Evolutionary conservation across 805 yeast species (phyloP), one percentile per base, ranked within the genome.

Genomic region (Kazachstania kunashirensis): DNA sequence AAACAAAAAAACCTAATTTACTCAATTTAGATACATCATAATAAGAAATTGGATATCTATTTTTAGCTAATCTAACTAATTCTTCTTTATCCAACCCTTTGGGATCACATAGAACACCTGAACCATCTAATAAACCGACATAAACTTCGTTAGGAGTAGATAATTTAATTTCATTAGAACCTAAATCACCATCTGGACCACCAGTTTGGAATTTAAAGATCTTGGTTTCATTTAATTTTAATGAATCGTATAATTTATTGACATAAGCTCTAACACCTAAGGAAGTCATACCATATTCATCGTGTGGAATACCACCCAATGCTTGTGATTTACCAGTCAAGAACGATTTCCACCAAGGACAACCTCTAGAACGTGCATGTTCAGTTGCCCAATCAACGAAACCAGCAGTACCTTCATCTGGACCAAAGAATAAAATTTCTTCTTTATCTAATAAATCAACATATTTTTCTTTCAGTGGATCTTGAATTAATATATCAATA

Each of bases 181-280:
- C 98, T 48, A 89, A 70, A 63, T 89, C 98, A 55, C 98, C 98
- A 62, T 92, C 96, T 46, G 97, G 97, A 31, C 98, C 98, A 64
- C 97, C 98, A 38, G 96, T 92, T 67, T 89, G 98, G 53, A 92
- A 68, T 64, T 92, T 89, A 51, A 70, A 71, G 42, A 89, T 71
- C 27, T 65, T 61, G 18, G 71, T 63, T 46, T 79, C 74, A 26
- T 66, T 60, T 42, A 89, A 67, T 14, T 72, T 65, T 41, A 80
- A 70, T 58, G 85, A 83, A 47, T 84, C 81, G 61, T 89, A 89
- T 42, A 88, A 77, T 52, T 84, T 83, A 57, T 83, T 79, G 40
- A 89, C 94, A 58, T 77, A 89, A 33, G 95, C 84, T 52, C 97
- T 75, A 33, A 92, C 96, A 35, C 95, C 84, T 46, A 89, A 67